Evolutionary conservation across 129 eudicot genomes (phyloP).

Genomic region (Solidago caesia): DNA sequence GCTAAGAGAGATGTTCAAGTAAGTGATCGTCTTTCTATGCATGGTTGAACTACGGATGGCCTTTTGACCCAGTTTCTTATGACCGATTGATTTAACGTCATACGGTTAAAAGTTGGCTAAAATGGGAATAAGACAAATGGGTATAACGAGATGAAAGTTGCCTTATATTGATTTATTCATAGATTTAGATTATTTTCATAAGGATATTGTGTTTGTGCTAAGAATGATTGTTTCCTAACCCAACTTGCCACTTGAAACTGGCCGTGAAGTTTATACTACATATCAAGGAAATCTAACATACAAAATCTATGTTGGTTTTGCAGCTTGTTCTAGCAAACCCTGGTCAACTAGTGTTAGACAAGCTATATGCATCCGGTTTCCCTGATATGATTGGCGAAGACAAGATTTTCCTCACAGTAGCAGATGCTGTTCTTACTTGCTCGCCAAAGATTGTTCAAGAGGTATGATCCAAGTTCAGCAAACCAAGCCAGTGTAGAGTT

Average conservation of each 20-base stretch:
- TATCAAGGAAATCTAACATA: background rate
- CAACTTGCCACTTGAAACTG: too few species aligned
- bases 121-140: background rate
- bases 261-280: background rate
- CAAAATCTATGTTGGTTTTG: background rate
- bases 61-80: background rate
- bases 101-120: background rate
- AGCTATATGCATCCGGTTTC: constrained; percentile 60
- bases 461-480: constrained; percentile 7
- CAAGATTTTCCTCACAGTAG: constrained; percentile 65
- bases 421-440: constrained; percentile 59
- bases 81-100: background rate
- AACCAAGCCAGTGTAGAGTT: constrained; percentile 6
- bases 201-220: background rate
- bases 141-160: background rate
- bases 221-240: too few species aligned
- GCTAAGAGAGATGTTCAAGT: constrained; percentile 68
- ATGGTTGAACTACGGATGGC: background rate
- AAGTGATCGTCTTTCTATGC: background rate
- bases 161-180: background rate
- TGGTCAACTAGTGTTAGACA: constrained; percentile 61
- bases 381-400: constrained; percentile 57
- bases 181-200: background rate
- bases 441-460: constrained; percentile 48
- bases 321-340: constrained; percentile 84